These are phyloP conservation scores for Aeschynomene evenia DNA, from an alignment of 306 rosid species.

Conservation along the genomic window DNA sequence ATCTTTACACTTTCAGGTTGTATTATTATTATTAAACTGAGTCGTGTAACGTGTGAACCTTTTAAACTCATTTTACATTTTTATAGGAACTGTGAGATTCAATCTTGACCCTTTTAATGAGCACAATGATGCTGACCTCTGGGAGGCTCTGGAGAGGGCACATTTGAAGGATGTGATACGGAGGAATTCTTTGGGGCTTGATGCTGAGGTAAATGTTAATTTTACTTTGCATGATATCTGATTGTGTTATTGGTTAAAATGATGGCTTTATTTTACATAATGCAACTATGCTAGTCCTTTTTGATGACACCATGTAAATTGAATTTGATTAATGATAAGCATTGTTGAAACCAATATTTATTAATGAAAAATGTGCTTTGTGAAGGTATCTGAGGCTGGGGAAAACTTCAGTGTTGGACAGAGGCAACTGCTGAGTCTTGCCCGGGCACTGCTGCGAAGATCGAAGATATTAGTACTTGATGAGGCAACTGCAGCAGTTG, in stretches of 20 bases:
- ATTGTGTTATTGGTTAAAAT: neutral
- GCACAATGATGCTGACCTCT: slow-evolving; percentile 86
- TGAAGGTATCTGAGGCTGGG: slow-evolving; percentile 84
- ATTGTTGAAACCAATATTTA: slow-evolving; percentile 7
- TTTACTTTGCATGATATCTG: slow-evolving; percentile 4
- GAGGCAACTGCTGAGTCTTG: slow-evolving; percentile 86
- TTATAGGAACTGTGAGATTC: slow-evolving; percentile 77
- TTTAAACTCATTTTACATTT: neutral
- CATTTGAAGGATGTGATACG: slow-evolving; percentile 81
- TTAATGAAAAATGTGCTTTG: slow-evolving; percentile 27
- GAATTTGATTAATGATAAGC: neutral
- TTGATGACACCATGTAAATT: neutral
- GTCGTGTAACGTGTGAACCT: neutral
- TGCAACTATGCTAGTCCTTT: neutral
- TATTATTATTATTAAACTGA: slow-evolving; percentile 18
- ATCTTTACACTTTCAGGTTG: slow-evolving; percentile 8
- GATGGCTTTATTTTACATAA: neutral
- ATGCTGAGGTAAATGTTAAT: slow-evolving; percentile 63
- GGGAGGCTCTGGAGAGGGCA: slow-evolving; percentile 95
- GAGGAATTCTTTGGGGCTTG: slow-evolving; percentile 77
- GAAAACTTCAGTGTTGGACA: slow-evolving; percentile 98
- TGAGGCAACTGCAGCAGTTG: slow-evolving; percentile 96
- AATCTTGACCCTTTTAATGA: slow-evolving; percentile 88
- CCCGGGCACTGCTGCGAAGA: slow-evolving; percentile 84
- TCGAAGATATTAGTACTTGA: slow-evolving; percentile 94